A percentile compares a stretch with the other conserved stretches of the same genome.
phyloP scores from a whole-genome alignment of 2,329 filamentous ascomycete species.

The Colletotrichum higginsianum region DNA sequence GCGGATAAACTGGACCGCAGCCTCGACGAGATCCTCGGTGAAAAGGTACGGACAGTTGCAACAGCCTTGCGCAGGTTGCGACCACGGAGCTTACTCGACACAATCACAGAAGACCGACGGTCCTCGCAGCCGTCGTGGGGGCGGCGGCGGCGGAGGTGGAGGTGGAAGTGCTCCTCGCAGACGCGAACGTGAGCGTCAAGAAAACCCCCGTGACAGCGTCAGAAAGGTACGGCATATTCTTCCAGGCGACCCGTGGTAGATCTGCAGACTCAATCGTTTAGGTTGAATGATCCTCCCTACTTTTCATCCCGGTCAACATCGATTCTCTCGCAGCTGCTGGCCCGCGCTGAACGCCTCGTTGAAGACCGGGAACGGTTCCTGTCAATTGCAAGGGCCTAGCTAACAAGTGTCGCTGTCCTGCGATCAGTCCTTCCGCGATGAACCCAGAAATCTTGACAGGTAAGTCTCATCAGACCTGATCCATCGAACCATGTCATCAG shows the following conservation, averaged over 20 bases:
- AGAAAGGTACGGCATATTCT: constrained; percentile 80
- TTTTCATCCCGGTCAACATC: constrained; percentile 43
- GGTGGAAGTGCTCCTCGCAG: constrained; percentile 38
- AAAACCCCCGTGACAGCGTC: constrained; percentile 84
- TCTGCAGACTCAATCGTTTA: constrained; percentile 34
- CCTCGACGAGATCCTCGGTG: constrained; percentile 71
- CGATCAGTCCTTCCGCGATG: constrained; percentile 73
- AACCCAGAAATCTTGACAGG: constrained; percentile 79
- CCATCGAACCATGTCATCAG: constrained; percentile 44
- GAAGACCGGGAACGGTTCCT: constrained; percentile 32
- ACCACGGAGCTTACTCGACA: constrained; percentile 28
- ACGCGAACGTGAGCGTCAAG: constrained; percentile 55
- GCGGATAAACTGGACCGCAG: constrained; percentile 67
- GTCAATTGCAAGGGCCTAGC: constrained; percentile 45
- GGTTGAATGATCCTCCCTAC: constrained; percentile 40
- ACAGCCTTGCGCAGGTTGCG: constrained; percentile 45
- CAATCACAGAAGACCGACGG: constrained; percentile 48
- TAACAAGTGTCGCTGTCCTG: constrained; percentile 55
- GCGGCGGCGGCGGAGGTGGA: constrained; percentile 33
- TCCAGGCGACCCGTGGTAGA: constrained; percentile 3
- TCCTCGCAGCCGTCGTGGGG: constrained; percentile 54
- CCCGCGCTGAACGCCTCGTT: constrained; percentile 25
- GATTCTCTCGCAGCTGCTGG: constrained; percentile 23
- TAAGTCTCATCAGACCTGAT: constrained; percentile 56
- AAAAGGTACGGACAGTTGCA: constrained; percentile 57